Evolutionary conservation across 108 stramenopile species (phyloP).

Genomic region (Skeletonema potamos): DNA sequence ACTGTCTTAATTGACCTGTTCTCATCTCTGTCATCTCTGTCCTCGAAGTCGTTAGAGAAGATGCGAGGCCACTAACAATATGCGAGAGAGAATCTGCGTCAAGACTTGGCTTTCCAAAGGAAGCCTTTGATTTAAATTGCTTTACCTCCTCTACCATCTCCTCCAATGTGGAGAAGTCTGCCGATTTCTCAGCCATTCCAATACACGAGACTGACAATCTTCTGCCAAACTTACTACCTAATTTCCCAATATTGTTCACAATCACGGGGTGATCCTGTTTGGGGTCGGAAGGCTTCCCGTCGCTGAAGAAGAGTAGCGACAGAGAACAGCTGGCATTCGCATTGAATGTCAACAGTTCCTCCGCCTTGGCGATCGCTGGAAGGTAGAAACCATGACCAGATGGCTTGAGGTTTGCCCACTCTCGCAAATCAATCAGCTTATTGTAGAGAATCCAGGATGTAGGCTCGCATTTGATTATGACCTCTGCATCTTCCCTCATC

Average conservation of each 20-base stretch:
- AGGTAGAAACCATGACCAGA: constrained; percentile 50
- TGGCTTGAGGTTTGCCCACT: constrained; percentile 15
- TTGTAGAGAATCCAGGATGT: constrained; percentile 49
- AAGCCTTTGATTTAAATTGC: constrained; percentile 36
- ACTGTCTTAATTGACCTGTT: constrained; percentile 30
- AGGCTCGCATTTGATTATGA: constrained; percentile 25
- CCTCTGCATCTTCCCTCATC: constrained; percentile 33
- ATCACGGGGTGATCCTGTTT: constrained; percentile 6
- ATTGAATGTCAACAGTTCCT: constrained; percentile 19
- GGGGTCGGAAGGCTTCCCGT: constrained; percentile 56
- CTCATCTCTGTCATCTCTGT: constrained; percentile 50
- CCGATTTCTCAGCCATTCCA: constrained; percentile 43
- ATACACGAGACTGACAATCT: constrained; percentile 50
- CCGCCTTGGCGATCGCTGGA: constrained; percentile 45
- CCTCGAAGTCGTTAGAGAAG: constrained; percentile 45
- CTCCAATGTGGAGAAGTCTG: constrained; percentile 51
- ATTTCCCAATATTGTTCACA: constrained; percentile 17
- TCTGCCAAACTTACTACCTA: constrained; percentile 48
- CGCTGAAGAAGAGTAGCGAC: constrained; percentile 53
- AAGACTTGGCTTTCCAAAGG: constrained; percentile 45
- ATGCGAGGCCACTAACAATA: constrained; percentile 34
- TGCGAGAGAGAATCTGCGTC: constrained; percentile 32
- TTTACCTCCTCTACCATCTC: constrained; percentile 48
- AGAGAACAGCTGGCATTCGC: constrained; percentile 47
- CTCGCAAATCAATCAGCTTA: constrained; percentile 35